These are phyloP conservation scores for Leucosporidium creatinivorum DNA, from an alignment of 768 basidiomycete genomes.

Conservation along the genomic window DNA sequence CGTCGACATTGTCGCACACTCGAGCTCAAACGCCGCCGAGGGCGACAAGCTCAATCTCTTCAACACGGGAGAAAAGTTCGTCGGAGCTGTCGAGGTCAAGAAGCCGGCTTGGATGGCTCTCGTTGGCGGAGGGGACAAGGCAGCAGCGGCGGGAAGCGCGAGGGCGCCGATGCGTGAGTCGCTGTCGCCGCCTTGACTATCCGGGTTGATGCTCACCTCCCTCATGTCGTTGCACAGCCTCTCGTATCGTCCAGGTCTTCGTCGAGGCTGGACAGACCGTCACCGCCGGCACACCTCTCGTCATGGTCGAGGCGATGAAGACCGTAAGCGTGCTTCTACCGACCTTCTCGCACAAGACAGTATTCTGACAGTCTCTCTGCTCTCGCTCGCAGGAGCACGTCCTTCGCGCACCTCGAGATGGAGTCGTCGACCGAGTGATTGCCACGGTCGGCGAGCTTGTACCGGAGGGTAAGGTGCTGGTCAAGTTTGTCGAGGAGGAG, in stretches of 20 bases:
- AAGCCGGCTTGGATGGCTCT: slow-evolving; percentile 29
- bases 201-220: background rate
- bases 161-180: slow-evolving; percentile 62
- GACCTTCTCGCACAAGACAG: background rate
- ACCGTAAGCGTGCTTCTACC: slow-evolving; percentile 44
- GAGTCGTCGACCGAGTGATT: slow-evolving; percentile 62
- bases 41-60: slow-evolving; percentile 19
- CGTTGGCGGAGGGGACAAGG: slow-evolving; percentile 5
- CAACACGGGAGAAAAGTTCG: slow-evolving; percentile 17
- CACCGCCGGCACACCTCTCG: slow-evolving; percentile 68
- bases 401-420: slow-evolving; percentile 60
- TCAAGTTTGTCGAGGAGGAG: slow-evolving; percentile 44
- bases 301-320: slow-evolving; percentile 94
- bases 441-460: slow-evolving; percentile 87
- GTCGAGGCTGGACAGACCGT: slow-evolving; percentile 71
- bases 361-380: background rate
- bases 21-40: background rate
- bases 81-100: slow-evolving; percentile 22
- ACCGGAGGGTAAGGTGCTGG: slow-evolving; percentile 71
- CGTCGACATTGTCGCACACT: slow-evolving; percentile 19
- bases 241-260: slow-evolving; percentile 71
- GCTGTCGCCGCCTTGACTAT: too few relatives aligned
- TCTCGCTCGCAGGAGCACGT: slow-evolving; percentile 56
- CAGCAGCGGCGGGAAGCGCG: slow-evolving; percentile 43
- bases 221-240: slow-evolving; percentile 4